Percentiles rank a stretch among this genome's conserved stretches.
Conservation (phyloP, 305 asterid genomes). For the Fraxinus dipetala region DNA sequence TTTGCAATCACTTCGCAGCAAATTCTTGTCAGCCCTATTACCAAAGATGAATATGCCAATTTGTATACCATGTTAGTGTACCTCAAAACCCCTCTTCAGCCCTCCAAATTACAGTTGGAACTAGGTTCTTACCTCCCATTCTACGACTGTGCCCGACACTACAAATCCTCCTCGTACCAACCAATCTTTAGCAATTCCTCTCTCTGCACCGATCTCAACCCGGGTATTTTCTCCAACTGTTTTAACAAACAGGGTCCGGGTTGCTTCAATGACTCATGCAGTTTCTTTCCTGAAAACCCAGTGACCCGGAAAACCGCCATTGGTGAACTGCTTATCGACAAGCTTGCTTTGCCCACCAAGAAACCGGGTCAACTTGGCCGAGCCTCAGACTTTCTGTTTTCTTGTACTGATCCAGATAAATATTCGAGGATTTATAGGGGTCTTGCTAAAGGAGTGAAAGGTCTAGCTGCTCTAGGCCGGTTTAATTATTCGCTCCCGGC, state of each 20-base stretch:
- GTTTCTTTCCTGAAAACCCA: conserved; percentile 25
- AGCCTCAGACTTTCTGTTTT: conserved; percentile 11
- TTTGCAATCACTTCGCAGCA: not conserved
- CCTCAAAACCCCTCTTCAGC: conserved; percentile 37
- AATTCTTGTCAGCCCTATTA: conserved; percentile 23
- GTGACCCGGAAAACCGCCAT: conserved; percentile 16
- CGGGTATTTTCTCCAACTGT: conserved; percentile 20
- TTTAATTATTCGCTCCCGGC: conserved; percentile 33
- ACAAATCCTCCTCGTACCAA: conserved; percentile 29
- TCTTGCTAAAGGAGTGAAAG: conserved; percentile 40
- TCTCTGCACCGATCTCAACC: conserved; percentile 17
- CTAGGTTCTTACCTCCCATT: conserved; percentile 27
- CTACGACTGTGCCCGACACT: conserved; percentile 27
- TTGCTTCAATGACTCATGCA: conserved; percentile 33
- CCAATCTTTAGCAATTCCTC: conserved; percentile 23
- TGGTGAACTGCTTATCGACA: conserved; percentile 24
- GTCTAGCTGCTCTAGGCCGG: conserved; percentile 51
- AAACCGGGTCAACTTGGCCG: conserved; percentile 8
- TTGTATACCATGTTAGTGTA: conserved; percentile 21
- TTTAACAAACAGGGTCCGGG: conserved; percentile 29
- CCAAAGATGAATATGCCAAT: conserved; percentile 30
- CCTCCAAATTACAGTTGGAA: conserved; percentile 25
- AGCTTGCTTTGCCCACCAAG: conserved; percentile 14
- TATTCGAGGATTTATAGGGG: conserved; percentile 19
- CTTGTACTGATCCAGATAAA: conserved; percentile 17